These are phyloP conservation scores for Elaeis oleifera DNA, from an alignment of 202 grass and related monocot genomes.

Conservation along the genomic window DNA sequence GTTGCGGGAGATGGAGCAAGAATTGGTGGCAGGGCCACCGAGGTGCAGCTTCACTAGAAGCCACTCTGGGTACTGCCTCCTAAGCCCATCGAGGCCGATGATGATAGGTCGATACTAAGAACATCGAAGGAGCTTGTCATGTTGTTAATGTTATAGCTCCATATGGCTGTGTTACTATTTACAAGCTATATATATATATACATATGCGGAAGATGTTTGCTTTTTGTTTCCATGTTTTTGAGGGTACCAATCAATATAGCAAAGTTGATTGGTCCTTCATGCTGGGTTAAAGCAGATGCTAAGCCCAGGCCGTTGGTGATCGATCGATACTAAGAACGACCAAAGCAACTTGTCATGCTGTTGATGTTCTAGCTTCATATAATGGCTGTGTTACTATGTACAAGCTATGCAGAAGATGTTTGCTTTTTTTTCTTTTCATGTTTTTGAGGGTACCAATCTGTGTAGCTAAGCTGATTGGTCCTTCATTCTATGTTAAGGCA, in stretches of 20 bases:
- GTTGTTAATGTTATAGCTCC: neutral
- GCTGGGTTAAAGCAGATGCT: neutral
- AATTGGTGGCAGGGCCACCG: constrained; percentile 12
- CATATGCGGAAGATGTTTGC: too few species aligned
- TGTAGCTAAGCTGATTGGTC: too few species aligned
- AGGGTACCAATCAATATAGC: too few species aligned
- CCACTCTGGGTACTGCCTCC: constrained; percentile 22
- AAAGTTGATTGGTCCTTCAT: too few species aligned
- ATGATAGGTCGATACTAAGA: neutral
- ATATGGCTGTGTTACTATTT: too few species aligned
- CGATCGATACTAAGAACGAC: neutral
- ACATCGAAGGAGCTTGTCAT: neutral
- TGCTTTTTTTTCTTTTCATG: too few species aligned
- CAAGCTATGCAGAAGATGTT: too few species aligned
- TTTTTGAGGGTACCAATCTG: too few species aligned
- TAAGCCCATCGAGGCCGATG: constrained; percentile 27
- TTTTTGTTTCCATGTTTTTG: too few species aligned
- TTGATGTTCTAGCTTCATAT: neutral
- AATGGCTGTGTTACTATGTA: too few species aligned
- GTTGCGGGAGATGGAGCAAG: constrained; percentile 47
- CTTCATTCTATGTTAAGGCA: too few species aligned
- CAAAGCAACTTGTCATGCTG: neutral
- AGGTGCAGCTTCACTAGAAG: constrained; percentile 28
- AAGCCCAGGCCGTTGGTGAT: constrained; percentile 16
- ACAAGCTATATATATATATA: too few species aligned